Conservation (phyloP, 176 grass and related monocot species). For the Carex parvula region DNA sequence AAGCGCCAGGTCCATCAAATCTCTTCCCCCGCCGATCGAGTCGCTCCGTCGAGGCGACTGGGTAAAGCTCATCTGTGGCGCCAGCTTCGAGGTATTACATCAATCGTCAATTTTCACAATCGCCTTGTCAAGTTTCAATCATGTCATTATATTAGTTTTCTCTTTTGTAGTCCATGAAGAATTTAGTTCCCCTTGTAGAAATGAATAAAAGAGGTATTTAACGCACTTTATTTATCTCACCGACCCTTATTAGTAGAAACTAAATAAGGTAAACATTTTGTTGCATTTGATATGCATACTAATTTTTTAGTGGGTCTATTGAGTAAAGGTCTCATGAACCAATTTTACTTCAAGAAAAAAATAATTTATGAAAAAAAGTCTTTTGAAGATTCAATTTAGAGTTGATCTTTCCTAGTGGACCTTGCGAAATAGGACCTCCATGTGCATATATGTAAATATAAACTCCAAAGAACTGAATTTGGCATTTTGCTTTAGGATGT, state of each 20-base stretch:
- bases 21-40: constrained; percentile 38
- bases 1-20: not conserved
- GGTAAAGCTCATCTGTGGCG: constrained; percentile 98
- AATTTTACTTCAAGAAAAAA: not conserved
- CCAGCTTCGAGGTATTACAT: constrained; percentile 71
- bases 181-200: too few relatives aligned
- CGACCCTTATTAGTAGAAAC: too few relatives aligned
- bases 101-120: not conserved
- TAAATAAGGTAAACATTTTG: too few relatives aligned
- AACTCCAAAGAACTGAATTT: not conserved
- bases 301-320: not conserved
- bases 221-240: too few relatives aligned
- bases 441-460: not conserved
- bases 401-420: not conserved
- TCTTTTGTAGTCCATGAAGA: not conserved
- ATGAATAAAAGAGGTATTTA: too few relatives aligned
- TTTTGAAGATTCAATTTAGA: not conserved
- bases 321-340: not conserved
- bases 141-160: not conserved
- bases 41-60: constrained; percentile 74
- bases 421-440: not conserved
- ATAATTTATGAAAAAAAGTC: not conserved
- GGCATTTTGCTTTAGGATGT: constrained; percentile 45
- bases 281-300: too few relatives aligned
- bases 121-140: not conserved